These are phyloP conservation scores for Fomitopsis betulina DNA, from an alignment of 1,284 basidiomycete species.

Conservation along the genomic window DNA sequence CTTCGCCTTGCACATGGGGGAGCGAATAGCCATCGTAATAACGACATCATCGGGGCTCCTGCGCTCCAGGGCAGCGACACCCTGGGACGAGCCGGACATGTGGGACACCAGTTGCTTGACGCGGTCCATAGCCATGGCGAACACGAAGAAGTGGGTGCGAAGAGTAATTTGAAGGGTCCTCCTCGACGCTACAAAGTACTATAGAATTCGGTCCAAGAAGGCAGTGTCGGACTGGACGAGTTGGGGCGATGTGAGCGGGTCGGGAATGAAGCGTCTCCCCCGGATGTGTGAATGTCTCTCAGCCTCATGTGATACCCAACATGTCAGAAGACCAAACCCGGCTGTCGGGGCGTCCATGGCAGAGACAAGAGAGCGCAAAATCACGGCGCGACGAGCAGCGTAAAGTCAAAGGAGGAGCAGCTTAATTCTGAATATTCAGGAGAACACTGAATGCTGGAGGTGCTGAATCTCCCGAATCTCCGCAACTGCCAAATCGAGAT, in stretches of 20 bases:
- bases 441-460: too few relatives aligned
- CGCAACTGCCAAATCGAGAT: not conserved
- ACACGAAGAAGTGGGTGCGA: not conserved
- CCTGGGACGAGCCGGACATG: constrained; percentile 36
- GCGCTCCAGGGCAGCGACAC: constrained; percentile 43
- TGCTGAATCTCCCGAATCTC: too few relatives aligned
- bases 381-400: not conserved
- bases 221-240: not conserved
- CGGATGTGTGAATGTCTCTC: not conserved
- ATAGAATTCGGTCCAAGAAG: not conserved
- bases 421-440: too few relatives aligned
- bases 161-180: not conserved
- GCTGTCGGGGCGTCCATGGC: not conserved
- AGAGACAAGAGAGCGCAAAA: not conserved
- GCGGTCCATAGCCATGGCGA: constrained; percentile 37
- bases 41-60: constrained; percentile 74
- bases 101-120: constrained; percentile 65
- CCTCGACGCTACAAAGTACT: not conserved
- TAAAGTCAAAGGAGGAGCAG: not conserved
- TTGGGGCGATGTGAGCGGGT: not conserved
- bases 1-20: constrained; percentile 71
- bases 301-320: constrained; percentile 1
- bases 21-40: constrained; percentile 74
- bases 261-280: not conserved
- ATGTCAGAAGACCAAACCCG: not conserved